Evolutionary conservation across 139 green algal genomes (phyloP).

Genomic region (Coccomyxa sp.): DNA sequence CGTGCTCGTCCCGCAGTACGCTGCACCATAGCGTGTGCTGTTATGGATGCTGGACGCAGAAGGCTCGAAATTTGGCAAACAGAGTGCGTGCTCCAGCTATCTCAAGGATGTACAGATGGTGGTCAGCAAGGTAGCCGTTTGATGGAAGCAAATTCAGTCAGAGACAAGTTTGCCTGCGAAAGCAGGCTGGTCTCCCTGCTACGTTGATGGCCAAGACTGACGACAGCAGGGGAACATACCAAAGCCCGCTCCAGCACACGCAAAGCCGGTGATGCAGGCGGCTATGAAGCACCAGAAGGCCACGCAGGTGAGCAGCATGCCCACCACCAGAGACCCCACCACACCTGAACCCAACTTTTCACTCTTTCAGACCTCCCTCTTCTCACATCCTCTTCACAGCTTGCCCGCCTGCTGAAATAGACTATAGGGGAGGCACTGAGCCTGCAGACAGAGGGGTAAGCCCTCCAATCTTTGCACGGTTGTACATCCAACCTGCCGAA

Average conservation of each 20-base stretch:
- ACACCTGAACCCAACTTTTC: too few species aligned
- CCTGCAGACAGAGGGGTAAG: background rate
- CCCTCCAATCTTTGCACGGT: background rate
- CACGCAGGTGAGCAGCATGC: background rate
- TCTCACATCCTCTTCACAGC: too few species aligned
- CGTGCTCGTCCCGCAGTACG: background rate
- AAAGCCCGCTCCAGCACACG: too few species aligned
- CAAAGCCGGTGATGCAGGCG: too few species aligned
- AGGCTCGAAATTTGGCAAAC: background rate
- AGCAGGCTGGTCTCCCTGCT: too few species aligned
- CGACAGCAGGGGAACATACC: too few species aligned
- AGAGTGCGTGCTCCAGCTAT: background rate
- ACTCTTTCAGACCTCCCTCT: too few species aligned
- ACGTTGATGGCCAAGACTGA: too few species aligned
- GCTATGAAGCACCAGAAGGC: too few species aligned
- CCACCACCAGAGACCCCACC: background rate
- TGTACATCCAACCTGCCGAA: background rate
- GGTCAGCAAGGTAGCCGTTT: background rate
- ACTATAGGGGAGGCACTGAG: too few species aligned
- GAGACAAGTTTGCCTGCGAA: background rate
- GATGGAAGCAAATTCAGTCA: background rate
- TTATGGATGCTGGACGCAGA: background rate
- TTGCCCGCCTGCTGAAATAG: too few species aligned
- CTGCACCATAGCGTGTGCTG: too few species aligned
- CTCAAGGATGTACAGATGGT: background rate